These are phyloP conservation scores for Astragalus membranaceus DNA, from an alignment of 306 rosid genomes.

Conservation along the genomic window DNA sequence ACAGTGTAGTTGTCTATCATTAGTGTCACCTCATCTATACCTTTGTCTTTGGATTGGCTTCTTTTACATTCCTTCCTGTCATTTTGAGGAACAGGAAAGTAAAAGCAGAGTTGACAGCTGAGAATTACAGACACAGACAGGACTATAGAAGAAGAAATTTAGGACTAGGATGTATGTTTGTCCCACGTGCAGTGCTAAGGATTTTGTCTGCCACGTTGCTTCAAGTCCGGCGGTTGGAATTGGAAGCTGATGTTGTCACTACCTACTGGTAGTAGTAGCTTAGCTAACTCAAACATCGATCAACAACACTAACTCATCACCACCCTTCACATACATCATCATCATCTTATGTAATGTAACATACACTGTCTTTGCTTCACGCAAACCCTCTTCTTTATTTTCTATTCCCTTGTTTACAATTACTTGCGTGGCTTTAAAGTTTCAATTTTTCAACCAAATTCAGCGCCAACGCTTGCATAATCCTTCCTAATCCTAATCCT, in stretches of 20 bases:
- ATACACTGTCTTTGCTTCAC: constrained; percentile 77
- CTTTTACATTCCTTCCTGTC: not conserved
- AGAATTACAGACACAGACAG: no score
- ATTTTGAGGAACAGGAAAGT: constrained; percentile 17
- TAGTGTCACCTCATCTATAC: not conserved
- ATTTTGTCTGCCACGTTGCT: constrained; percentile 37
- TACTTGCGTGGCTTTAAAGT: constrained; percentile 69
- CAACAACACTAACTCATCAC: not conserved
- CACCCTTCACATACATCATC: not conserved
- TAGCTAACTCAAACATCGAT: not conserved
- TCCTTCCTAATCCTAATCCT: no score
- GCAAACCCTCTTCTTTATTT: constrained; percentile 43
- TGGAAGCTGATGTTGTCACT: constrained; percentile 28
- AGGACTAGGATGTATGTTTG: constrained; percentile 38
- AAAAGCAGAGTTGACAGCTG: constrained; percentile 27
- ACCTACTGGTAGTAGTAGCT: constrained; percentile 5
- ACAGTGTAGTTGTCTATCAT: constrained; percentile 9
- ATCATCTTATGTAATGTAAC: not conserved
- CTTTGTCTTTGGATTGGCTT: not conserved
- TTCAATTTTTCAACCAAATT: constrained; percentile 32
- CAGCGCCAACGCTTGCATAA: not conserved
- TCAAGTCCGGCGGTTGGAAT: constrained; percentile 46
- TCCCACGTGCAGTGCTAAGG: constrained; percentile 36
- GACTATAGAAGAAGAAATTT: not conserved
- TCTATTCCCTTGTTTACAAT: not conserved